Evolutionary conservation across 208 protist species (phyloP), one percentile per base, ranked within the genome.

Genomic region (Leishmania aethiopica): DNA sequence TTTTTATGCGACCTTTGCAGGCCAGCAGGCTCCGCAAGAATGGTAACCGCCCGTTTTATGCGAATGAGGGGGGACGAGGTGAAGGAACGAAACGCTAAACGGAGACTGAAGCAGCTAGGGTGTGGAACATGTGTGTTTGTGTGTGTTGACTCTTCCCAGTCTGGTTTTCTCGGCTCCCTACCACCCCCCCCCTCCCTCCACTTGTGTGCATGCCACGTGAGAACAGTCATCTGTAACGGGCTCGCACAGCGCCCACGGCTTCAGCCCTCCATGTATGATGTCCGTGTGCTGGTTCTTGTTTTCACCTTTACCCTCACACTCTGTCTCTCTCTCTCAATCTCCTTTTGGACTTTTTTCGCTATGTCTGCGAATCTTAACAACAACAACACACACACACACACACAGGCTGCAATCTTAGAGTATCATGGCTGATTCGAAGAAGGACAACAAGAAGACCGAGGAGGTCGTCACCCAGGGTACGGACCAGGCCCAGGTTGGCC

Each of bases 401-500:
- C 40, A 19, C 64, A 71, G 8, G 59, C 55, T 77, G 45, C 35
- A 85, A 85, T 64, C 60, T 77, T 72, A 73, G 57, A 40, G 32
- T 32, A 85, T 49, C 71, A 92, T 94, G 88, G 87, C 90, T 83
- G 89, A 94, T 82, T 82, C 91, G 42, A 97, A 97, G 90, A 97
- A 97, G 90, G 93, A 96, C 59, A 95, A 87, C 84, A 97, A 97
- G 92, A 91, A 89, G 88, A 81, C 72, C 84, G 95, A 96, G 84
- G 95, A 98, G 85, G 91, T 90, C 74, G 91, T 90, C 28, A 90
- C 89, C 76, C 82, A 90, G 84, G 87, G 85, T 82, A 85, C 82
- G 49, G 93, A 97, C 85, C 87, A 97, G 85, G 94, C 93, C 35
- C 97, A 98, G 86, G 91, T 99, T 80, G 99, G 98, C 49, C 84